Evolutionary conservation across 2,329 filamentous ascomycete species (phyloP).

Genomic region (Colletotrichum costaricense): DNA sequence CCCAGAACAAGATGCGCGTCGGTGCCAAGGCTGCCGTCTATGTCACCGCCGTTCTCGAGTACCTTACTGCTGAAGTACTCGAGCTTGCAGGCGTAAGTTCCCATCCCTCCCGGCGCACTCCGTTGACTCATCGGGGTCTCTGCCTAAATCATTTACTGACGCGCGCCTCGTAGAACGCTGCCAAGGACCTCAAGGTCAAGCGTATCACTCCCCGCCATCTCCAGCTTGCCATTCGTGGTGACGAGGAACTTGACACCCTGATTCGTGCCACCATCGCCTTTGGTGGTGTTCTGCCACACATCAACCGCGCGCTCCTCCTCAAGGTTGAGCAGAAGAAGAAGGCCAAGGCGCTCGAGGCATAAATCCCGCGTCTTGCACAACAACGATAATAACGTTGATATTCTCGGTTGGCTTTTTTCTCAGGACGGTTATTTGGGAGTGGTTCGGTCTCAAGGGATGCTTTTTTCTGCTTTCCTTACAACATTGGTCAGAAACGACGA

Average conservation of each 20-base stretch:
- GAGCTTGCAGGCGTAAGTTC: slow-evolving; percentile 89
- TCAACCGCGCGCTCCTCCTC: slow-evolving; percentile 95
- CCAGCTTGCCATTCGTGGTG: slow-evolving; percentile 96
- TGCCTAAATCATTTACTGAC: slow-evolving; percentile 24
- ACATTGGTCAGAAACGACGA: slow-evolving; percentile 25
- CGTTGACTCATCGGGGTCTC: slow-evolving; percentile 21
- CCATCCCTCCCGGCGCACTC: slow-evolving; percentile 10
- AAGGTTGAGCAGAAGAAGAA: slow-evolving; percentile 99
- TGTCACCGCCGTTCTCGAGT: slow-evolving; percentile 97
- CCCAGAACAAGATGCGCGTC: slow-evolving; percentile 99
- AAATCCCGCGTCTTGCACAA: slow-evolving; percentile 15
- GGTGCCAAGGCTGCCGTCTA: slow-evolving; percentile 99
- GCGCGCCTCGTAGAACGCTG: slow-evolving; percentile 76
- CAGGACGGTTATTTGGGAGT: slow-evolving; percentile 23
- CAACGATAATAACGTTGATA: slow-evolving; percentile 8
- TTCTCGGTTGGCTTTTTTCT: slow-evolving; percentile 29
- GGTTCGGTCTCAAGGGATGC: slow-evolving; percentile 27
- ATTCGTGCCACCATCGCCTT: slow-evolving; percentile 98
- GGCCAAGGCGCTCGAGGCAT: slow-evolving; percentile 58
- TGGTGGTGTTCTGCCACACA: slow-evolving; percentile 97
- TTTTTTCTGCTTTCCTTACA: slow-evolving; percentile 19
- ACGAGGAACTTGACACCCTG: slow-evolving; percentile 97
- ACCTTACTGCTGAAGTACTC: slow-evolving; percentile 96
- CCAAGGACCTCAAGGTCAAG: slow-evolving; percentile 99
- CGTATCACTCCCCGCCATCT: slow-evolving; percentile 98